Conservation (phyloP, 2,329 filamentous ascomycete species). For the Cladophialophora psammophila region DNA sequence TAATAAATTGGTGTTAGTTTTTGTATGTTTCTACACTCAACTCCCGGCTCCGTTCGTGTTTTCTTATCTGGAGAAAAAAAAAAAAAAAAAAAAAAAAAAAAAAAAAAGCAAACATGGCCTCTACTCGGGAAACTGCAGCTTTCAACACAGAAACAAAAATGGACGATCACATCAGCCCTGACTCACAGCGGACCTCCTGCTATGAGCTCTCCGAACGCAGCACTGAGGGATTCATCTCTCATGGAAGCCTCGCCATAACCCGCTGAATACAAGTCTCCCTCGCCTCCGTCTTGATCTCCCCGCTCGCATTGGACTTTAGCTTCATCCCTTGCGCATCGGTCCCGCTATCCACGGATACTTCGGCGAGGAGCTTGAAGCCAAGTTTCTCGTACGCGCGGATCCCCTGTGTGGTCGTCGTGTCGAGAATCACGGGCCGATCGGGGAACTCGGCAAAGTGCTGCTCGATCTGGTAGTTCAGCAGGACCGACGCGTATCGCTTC, state of each 20-base stretch:
- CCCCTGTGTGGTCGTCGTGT: constrained; percentile 28
- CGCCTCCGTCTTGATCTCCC: constrained; percentile 18
- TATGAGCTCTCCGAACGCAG: no score
- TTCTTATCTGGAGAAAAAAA: no score
- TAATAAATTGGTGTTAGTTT: no score
- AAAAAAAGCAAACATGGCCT: no score
- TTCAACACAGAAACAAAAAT: no score
- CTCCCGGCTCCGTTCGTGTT: no score
- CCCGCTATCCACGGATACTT: constrained; percentile 27
- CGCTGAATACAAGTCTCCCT: constrained; percentile 31
- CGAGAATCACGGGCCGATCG: constrained; percentile 29
- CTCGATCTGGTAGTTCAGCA: constrained; percentile 26
- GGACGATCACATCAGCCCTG: no score
- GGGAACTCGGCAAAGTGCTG: constrained; percentile 30
- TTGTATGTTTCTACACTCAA: no score
- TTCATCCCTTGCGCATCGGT: constrained; percentile 30
- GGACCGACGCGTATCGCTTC: constrained; percentile 27
- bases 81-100: no score
- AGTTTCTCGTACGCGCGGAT: constrained; percentile 27
- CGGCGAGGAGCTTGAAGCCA: constrained; percentile 27
- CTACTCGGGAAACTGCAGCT: no score
- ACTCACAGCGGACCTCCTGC: no score
- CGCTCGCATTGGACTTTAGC: constrained; percentile 21
- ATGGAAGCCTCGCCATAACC: constrained; percentile 29
- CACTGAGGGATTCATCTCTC: background rate